Percentiles rank a stretch among this genome's conserved stretches.
Evolutionary conservation across 306 rosid genomes (phyloP).

Genomic region (Prunus persica): DNA sequence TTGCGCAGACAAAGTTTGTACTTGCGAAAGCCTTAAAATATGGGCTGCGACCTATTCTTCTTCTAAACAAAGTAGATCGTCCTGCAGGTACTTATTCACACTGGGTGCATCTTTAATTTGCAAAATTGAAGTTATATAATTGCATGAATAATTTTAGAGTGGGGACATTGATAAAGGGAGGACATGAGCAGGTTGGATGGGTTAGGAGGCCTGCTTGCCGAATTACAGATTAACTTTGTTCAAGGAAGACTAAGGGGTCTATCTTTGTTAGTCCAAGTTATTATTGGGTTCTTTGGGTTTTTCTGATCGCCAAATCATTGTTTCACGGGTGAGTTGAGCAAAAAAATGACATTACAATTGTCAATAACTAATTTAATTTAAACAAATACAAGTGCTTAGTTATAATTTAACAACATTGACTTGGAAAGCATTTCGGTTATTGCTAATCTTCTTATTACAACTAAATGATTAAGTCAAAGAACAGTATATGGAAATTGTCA

Average conservation of each 20-base stretch:
- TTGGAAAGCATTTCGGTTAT: not conserved
- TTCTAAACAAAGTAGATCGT: conserved; percentile 93
- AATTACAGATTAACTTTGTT: not conserved
- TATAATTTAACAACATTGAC: not conserved
- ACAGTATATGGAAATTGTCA: not conserved
- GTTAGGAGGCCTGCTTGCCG: not conserved
- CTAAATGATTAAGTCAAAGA: not conserved
- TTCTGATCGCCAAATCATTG: not conserved
- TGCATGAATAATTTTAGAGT: not conserved
- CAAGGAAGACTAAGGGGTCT: not conserved
- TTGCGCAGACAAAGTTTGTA: conserved; percentile 92
- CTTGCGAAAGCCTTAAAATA: conserved; percentile 93
- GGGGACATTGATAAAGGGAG: not conserved
- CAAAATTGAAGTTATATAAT: not conserved
- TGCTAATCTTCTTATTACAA: not conserved
- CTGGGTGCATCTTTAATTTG: not conserved
- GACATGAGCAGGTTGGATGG: not conserved
- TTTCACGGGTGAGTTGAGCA: not conserved
- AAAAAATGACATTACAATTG: not conserved
- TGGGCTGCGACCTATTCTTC: conserved; percentile 91
- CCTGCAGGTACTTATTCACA: conserved; percentile 58
- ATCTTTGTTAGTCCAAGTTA: not conserved
- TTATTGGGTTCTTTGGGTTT: not conserved
- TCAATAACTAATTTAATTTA: not conserved
- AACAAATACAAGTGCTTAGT: not conserved